These are phyloP conservation scores for Eleusine indica DNA, from an alignment of 176 grass and related monocot genomes.

Conservation along the genomic window DNA sequence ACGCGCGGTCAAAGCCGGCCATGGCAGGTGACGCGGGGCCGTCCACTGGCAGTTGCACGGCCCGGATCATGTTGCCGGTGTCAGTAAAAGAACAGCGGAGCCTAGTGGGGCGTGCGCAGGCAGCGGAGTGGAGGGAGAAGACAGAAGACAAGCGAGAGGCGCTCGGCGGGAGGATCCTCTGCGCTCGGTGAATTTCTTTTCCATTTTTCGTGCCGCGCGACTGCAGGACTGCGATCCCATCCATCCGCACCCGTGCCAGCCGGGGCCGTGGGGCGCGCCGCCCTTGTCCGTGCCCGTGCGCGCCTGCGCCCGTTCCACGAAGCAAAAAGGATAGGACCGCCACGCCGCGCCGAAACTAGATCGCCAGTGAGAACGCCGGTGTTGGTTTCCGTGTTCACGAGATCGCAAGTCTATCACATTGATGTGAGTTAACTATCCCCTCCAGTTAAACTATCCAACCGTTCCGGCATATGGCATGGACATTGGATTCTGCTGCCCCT, in stretches of 20 bases:
- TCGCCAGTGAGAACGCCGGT: background rate
- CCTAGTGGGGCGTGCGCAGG: constrained; percentile 14
- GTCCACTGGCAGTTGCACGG: background rate
- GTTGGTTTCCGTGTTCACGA: constrained; percentile 10
- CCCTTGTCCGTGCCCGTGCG: background rate
- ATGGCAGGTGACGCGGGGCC: background rate
- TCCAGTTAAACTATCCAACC: too few relatives aligned
- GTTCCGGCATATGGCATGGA: background rate
- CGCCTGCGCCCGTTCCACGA: background rate
- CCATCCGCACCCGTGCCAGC: background rate
- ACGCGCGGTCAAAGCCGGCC: background rate
- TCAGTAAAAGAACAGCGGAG: background rate
- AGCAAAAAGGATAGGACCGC: background rate
- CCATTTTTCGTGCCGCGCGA: too few relatives aligned
- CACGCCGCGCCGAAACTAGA: background rate
- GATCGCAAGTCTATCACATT: background rate
- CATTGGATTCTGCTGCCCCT: background rate
- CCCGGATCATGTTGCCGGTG: background rate
- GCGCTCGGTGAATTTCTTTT: background rate
- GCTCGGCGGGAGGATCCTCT: constrained; percentile 1
- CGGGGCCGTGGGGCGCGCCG: background rate
- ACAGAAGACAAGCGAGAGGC: constrained; percentile 4
- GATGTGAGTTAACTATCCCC: background rate
- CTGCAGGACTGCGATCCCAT: too few relatives aligned
- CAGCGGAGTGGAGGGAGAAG: constrained; percentile 1